A percentile compares a stretch with the other conserved stretches of the same genome.
phyloP scores from a whole-genome alignment of 176 grass and related monocot genomes.

The Themeda triandra region DNA sequence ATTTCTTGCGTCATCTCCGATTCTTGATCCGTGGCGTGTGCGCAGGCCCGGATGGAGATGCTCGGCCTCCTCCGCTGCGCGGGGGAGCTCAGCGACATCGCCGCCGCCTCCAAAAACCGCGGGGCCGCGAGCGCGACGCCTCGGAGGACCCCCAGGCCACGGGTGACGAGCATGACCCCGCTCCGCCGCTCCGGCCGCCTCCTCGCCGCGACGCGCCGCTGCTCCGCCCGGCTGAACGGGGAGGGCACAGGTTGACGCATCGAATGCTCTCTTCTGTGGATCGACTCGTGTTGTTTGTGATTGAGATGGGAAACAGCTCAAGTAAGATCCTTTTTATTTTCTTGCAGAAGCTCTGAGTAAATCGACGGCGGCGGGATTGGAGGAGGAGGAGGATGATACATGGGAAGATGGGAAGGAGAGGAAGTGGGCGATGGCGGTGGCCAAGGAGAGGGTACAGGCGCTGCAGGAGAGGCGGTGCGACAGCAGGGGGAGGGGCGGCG shows the following conservation, averaged over 20 bases:
- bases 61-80: conserved; percentile 58
- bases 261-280: background rate
- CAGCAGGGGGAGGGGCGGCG: conserved; percentile 58
- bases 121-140: too few species aligned
- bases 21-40: background rate
- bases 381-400: background rate
- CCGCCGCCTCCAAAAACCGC: conserved; percentile 31
- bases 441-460: conserved; percentile 43
- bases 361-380: background rate
- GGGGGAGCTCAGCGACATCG: conserved; percentile 48
- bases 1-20: background rate
- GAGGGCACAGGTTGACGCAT: background rate
- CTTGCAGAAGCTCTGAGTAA: conserved; percentile 15
- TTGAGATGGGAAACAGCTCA: background rate
- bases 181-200: conserved; percentile 67
- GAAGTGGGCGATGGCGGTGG: background rate
- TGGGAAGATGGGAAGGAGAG: conserved; percentile 10
- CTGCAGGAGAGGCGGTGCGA: conserved; percentile 58
- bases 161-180: conserved; percentile 51
- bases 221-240: conserved; percentile 34
- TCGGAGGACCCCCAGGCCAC: conserved; percentile 27
- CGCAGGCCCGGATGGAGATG: conserved; percentile 69
- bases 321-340: conserved; percentile 9
- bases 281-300: background rate
- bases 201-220: background rate